phyloP scores from a whole-genome alignment of 2,329 filamentous ascomycete genomes.

The Pseudogymnoascus sp. region DNA sequence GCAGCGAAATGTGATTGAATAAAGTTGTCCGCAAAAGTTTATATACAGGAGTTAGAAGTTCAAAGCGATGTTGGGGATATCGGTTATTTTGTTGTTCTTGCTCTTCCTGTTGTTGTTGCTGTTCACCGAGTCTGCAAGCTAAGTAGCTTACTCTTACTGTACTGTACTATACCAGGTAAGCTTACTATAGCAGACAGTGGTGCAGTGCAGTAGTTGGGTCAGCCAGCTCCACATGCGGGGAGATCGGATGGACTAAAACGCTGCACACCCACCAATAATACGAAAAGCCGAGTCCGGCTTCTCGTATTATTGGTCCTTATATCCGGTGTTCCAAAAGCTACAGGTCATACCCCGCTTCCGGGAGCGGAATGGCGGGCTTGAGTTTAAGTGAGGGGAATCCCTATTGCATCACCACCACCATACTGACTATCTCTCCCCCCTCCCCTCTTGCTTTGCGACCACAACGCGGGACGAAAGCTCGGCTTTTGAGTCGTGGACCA shows the following conservation, averaged over 20 bases:
- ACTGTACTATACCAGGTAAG: too few species aligned
- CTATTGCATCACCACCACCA: too few species aligned
- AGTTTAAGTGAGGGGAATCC: not conserved
- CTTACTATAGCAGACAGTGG: not conserved
- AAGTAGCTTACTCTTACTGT: too few species aligned
- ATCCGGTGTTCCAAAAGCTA: not conserved
- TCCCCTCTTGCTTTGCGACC: too few species aligned
- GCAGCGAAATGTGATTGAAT: not conserved
- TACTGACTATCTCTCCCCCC: too few species aligned
- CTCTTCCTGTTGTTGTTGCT: not conserved
- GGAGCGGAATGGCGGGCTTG: not conserved
- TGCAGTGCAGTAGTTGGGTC: not conserved
- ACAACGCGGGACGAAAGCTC: too few species aligned
- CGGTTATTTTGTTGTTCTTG: not conserved
- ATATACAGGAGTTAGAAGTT: not conserved
- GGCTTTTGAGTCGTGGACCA: too few species aligned
- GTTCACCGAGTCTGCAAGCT: not conserved
- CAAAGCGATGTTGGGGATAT: not conserved
- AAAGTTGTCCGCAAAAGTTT: not conserved
- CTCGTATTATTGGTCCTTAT: not conserved
- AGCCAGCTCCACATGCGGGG: not conserved
- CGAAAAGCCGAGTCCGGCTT: not conserved
- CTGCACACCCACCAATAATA: not conserved
- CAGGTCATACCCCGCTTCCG: not conserved
- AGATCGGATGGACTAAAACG: not conserved